Evolutionary conservation across 1,284 basidiomycete genomes (phyloP).

Genomic region (Sporisorium exsertum): DNA sequence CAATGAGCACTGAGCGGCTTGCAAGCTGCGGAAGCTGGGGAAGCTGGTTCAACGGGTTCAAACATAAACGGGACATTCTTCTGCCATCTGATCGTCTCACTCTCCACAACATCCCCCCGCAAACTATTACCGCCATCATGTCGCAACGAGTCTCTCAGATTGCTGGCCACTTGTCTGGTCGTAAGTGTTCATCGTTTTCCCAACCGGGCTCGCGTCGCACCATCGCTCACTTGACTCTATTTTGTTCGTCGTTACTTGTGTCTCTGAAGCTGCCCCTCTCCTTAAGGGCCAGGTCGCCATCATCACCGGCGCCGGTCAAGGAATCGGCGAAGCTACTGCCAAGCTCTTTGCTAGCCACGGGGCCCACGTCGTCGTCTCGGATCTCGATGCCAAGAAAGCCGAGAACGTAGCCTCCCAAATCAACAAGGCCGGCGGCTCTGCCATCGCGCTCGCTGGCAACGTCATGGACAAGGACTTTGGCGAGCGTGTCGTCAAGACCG

Average conservation of each 20-base stretch:
- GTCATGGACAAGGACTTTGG: slow-evolving; percentile 76
- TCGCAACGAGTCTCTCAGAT: slow-evolving; percentile 51
- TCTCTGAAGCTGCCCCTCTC: slow-evolving; percentile 37
- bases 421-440: slow-evolving; percentile 78
- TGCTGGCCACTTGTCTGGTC: slow-evolving; percentile 49
- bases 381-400: slow-evolving; percentile 72
- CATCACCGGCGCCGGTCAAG: slow-evolving; percentile 76
- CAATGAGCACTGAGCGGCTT: slow-evolving; percentile 24
- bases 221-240: not conserved
- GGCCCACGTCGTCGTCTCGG: slow-evolving; percentile 84
- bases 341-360: slow-evolving; percentile 85
- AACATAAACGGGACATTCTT: not conserved
- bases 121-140: slow-evolving; percentile 17
- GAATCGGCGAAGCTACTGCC: slow-evolving; percentile 73
- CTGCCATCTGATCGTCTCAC: not conserved
- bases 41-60: not conserved
- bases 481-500: slow-evolving; percentile 80
- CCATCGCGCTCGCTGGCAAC: slow-evolving; percentile 66
- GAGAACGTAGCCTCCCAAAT: slow-evolving; percentile 71
- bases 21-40: not conserved
- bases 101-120: not conserved
- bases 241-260: too few species aligned
- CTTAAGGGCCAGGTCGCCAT: slow-evolving; percentile 81
- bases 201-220: too few species aligned
- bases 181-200: slow-evolving; percentile 24